A percentile compares a stretch with the other conserved stretches of the same genome.
phyloP scores from a whole-genome alignment of 805 yeast species.

The Danielia reshetovae region DNA sequence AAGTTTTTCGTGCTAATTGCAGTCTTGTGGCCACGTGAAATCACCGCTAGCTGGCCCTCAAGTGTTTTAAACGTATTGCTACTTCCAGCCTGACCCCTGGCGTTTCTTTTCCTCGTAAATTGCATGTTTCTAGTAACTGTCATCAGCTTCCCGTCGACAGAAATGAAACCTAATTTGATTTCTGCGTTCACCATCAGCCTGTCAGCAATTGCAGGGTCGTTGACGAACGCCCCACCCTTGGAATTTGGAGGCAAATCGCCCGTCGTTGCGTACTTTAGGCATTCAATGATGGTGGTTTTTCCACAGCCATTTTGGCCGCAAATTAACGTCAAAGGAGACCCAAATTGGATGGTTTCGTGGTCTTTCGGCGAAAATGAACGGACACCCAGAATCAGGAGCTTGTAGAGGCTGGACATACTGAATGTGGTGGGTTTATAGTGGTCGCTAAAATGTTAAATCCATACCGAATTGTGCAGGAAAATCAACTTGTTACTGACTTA shows the following conservation, averaged over 20 bases:
- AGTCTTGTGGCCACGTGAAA: conserved; percentile 62
- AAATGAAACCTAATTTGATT: conserved; percentile 79
- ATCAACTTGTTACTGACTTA: too few relatives aligned
- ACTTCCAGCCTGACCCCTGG: conserved; percentile 29
- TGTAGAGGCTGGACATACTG: conserved; percentile 39
- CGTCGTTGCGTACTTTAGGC: conserved; percentile 89
- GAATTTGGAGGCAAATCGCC: conserved; percentile 95
- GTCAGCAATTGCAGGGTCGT: conserved; percentile 81
- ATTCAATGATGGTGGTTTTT: conserved; percentile 93
- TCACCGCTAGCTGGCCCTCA: conserved; percentile 79
- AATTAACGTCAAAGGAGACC: conserved; percentile 84
- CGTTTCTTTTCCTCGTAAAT: conserved; percentile 51
- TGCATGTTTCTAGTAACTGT: conserved; percentile 84
- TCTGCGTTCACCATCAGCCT: conserved; percentile 82
- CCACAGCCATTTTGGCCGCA: conserved; percentile 98
- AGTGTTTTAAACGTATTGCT: conserved; percentile 73
- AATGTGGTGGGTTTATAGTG: background rate
- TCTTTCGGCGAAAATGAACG: conserved; percentile 86
- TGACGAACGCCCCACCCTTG: conserved; percentile 93
- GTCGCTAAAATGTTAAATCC: background rate
- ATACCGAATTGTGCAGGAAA: background rate
- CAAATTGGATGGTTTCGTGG: conserved; percentile 83
- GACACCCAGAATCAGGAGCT: conserved; percentile 68
- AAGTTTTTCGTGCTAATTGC: conserved; percentile 77
- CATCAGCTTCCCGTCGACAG: conserved; percentile 71